Conservation (phyloP, 345 rosid species). For the Gossypium rotundifolium region DNA sequence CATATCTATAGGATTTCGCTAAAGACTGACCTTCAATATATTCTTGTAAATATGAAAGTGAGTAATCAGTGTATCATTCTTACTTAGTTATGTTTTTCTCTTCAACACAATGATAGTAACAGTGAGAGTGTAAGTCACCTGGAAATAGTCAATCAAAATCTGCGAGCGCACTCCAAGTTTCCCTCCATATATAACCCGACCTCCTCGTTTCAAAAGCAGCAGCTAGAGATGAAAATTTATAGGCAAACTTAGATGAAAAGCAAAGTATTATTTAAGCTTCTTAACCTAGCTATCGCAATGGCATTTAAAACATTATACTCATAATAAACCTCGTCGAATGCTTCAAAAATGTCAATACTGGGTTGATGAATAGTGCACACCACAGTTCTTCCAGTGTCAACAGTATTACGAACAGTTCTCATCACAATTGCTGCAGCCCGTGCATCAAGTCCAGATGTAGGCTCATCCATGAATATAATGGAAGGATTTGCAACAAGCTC, state of each 20-base stretch:
- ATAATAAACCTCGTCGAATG: slow-evolving; percentile 82
- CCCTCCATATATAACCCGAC: slow-evolving; percentile 81
- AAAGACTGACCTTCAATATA: background rate
- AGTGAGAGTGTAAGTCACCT: slow-evolving; percentile 38
- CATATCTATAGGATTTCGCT: background rate
- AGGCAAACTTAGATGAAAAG: slow-evolving; percentile 1
- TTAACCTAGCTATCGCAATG: background rate
- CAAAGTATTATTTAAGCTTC: background rate
- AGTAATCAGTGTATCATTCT: background rate
- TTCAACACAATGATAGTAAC: background rate
- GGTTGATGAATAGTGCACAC: slow-evolving; percentile 96
- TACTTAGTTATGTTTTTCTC: too few species aligned
- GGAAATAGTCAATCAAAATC: slow-evolving; percentile 68
- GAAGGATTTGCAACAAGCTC: slow-evolving; percentile 97
- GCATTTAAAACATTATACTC: background rate
- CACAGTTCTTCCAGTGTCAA: slow-evolving; percentile 91
- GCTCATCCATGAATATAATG: slow-evolving; percentile 93
- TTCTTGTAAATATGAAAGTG: background rate
- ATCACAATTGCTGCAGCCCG: slow-evolving; percentile 96
- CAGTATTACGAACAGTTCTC: slow-evolving; percentile 93
- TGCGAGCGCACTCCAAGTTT: slow-evolving; percentile 66
- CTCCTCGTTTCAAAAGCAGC: slow-evolving; percentile 97
- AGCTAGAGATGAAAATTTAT: slow-evolving; percentile 37
- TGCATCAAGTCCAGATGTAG: slow-evolving; percentile 96
- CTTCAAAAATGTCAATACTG: slow-evolving; percentile 87